phyloP scores from a whole-genome alignment of 192 early-diverging fungal species.

The Phlyctochytrium planicorne region DNA sequence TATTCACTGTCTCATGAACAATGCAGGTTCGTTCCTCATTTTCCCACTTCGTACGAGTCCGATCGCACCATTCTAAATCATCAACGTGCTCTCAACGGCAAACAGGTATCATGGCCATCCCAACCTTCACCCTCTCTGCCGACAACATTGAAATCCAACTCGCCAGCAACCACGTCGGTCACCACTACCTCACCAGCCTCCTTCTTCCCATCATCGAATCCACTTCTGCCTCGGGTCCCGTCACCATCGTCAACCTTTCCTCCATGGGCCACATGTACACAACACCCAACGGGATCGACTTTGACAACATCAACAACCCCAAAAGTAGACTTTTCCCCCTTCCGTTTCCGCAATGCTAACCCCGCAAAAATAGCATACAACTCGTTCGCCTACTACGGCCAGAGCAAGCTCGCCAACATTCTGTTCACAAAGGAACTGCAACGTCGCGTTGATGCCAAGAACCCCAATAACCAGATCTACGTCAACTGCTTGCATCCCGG shows the following conservation, averaged over 20 bases:
- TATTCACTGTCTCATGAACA: constrained; percentile 29
- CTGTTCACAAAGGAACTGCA: constrained; percentile 51
- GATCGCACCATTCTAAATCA: not conserved
- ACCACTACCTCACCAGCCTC: constrained; percentile 35
- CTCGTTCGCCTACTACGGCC: constrained; percentile 38
- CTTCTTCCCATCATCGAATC: constrained; percentile 30
- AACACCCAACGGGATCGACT: constrained; percentile 39
- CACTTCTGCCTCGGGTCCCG: constrained; percentile 18
- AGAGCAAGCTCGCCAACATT: constrained; percentile 58
- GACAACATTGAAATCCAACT: constrained; percentile 22
- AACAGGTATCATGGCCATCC: constrained; percentile 58
- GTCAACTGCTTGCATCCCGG: constrained; percentile 47
- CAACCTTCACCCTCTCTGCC: constrained; percentile 26
- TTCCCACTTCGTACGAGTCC: not conserved
- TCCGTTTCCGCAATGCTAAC: too few relatives aligned
- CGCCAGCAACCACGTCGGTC: constrained; percentile 27
- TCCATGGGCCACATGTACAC: constrained; percentile 35
- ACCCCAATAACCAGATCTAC: constrained; percentile 22
- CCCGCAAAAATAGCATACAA: constrained; percentile 27
- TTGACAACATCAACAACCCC: constrained; percentile 37
- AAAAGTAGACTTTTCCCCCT: too few relatives aligned
- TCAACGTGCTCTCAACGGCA: too few relatives aligned
- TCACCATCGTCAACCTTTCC: constrained; percentile 43
- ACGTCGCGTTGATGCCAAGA: constrained; percentile 24
- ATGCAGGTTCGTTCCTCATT: too few relatives aligned